A percentile compares a stretch with the other conserved stretches of the same genome.
These are phyloP conservation scores for Brasenia schreberi DNA, from an alignment of 164 flowering plant species.

Conservation along the genomic window DNA sequence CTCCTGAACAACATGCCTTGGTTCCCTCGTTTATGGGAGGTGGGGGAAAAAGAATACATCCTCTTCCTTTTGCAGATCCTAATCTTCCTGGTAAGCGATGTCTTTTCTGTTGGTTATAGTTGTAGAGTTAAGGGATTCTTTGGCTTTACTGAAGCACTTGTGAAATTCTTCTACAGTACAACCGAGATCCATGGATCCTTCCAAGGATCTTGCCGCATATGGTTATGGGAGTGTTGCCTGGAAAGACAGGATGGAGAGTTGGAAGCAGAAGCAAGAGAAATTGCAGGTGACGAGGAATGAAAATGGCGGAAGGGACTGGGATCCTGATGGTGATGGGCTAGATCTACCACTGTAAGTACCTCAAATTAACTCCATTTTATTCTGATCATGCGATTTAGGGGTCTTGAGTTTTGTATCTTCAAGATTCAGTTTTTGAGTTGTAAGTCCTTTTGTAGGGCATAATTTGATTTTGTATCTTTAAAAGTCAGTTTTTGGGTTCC, in stretches of 20 bases:
- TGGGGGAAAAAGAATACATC: constrained; percentile 37
- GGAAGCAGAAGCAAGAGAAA: constrained; percentile 49
- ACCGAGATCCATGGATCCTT: constrained; percentile 63
- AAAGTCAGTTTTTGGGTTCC: too few species aligned
- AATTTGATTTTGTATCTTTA: too few species aligned
- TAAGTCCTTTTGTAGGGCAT: too few species aligned
- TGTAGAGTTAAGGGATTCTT: neutral
- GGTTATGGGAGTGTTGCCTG: constrained; percentile 69
- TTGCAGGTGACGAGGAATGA: constrained; percentile 35
- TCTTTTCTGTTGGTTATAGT: neutral
- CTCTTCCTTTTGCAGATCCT: constrained; percentile 41
- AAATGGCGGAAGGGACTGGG: constrained; percentile 34
- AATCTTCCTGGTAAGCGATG: constrained; percentile 20
- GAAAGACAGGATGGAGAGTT: constrained; percentile 58
- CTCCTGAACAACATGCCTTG: constrained; percentile 44
- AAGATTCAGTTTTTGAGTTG: too few species aligned
- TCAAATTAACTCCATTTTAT: neutral
- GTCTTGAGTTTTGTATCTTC: too few species aligned
- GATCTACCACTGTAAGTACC: constrained; percentile 43
- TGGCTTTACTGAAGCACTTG: neutral
- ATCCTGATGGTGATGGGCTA: constrained; percentile 34
- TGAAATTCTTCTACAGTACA: constrained; percentile 23
- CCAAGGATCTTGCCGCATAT: constrained; percentile 59
- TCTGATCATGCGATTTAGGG: too few species aligned
- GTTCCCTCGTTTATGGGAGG: constrained; percentile 35